phyloP scores from a whole-genome alignment of 179 eudicot genomes.

The Corrigiola litoralis region DNA sequence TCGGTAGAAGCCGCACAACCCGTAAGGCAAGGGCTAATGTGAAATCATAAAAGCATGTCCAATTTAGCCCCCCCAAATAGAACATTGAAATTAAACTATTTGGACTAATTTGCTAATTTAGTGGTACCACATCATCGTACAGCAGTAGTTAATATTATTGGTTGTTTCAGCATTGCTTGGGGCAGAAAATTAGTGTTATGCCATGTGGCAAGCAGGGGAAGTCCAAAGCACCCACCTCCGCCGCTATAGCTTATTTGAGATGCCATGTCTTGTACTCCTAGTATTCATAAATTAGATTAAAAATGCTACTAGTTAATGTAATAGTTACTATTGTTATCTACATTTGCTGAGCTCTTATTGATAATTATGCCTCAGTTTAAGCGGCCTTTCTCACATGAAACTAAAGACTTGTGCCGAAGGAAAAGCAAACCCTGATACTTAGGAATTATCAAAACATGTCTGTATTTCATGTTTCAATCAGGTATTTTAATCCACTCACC shows the following conservation, averaged over 20 bases:
- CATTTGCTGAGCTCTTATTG: background rate
- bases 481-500: background rate
- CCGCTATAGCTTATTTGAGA: background rate
- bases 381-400: slow-evolving; percentile 11
- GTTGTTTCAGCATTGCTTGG: background rate
- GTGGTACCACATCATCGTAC: background rate
- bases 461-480: background rate
- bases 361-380: slow-evolving; percentile 13
- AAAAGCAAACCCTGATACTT: background rate
- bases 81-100: background rate
- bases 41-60: background rate
- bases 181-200: slow-evolving; percentile 5
- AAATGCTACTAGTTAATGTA: background rate
- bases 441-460: slow-evolving; percentile 6
- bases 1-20: no score
- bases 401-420: background rate
- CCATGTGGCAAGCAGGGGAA: slow-evolving; percentile 22
- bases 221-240: background rate
- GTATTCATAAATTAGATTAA: background rate
- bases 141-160: background rate
- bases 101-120: background rate
- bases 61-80: slow-evolving; percentile 6
- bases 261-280: background rate
- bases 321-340: slow-evolving; percentile 6
- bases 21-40: slow-evolving; percentile 3